Conservation (phyloP, 345 rosid species). For the Nephelium lappaceum region DNA sequence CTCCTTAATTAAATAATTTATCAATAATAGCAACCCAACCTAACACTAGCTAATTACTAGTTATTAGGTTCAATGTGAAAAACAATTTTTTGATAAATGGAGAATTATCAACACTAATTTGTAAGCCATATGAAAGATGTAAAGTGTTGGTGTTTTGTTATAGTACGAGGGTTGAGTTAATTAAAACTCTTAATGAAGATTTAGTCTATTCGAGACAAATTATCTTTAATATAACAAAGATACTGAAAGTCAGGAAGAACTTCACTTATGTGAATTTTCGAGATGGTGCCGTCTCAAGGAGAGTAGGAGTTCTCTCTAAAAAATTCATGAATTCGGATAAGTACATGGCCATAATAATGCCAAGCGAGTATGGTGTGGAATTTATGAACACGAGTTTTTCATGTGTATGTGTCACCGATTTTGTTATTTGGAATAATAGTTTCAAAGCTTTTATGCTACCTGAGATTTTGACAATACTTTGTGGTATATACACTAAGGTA, state of each 20-base stretch:
- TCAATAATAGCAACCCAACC: conserved; percentile 4
- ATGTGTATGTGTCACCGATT: not conserved
- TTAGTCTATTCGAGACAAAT: not conserved
- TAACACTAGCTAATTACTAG: not conserved
- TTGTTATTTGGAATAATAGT: not conserved
- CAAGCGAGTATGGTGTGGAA: not conserved
- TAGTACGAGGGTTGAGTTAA: not conserved
- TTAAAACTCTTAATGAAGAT: conserved; percentile 1
- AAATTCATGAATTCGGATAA: not conserved
- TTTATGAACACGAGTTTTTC: not conserved
- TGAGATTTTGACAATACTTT: not conserved
- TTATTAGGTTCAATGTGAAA: not conserved
- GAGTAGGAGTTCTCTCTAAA: not conserved
- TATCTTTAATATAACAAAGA: not conserved
- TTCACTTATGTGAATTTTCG: not conserved
- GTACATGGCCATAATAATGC: not conserved
- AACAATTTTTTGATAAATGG: not conserved
- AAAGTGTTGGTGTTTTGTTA: not conserved
- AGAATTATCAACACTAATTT: not conserved
- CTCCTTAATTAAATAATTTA: not conserved
- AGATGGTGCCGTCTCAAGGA: not conserved
- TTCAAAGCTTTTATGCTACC: not conserved
- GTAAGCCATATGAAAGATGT: not conserved
- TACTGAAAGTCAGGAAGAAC: not conserved
- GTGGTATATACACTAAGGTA: not conserved